Evolutionary conservation across 2,329 filamentous ascomycete species (phyloP), one percentile per base, ranked within the genome.

Genomic region (Nothophaeocryptopus gaeumannii): DNA sequence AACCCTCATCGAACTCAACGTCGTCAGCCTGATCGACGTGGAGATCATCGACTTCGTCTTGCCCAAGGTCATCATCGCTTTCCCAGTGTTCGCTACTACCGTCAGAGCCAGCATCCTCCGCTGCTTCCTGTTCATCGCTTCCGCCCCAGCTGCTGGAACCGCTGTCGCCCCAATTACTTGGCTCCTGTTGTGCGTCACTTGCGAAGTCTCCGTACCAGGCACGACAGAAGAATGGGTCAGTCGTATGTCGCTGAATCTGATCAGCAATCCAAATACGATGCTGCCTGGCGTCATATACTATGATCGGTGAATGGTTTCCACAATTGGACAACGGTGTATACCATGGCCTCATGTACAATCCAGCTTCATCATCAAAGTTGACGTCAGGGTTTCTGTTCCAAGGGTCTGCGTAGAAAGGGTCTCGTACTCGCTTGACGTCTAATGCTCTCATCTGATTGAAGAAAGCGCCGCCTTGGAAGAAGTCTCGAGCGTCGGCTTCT

Each of bases 301-400:
- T 42, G 20, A 49, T 33, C 16, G 39, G 34, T 16, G 15, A 15
- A 29, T 53, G 50, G 14, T 49, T 49, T 5, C 45, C 50, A 26
- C 39, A 10, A 4, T 31, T 15, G n/a, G 39, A 37, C n/a, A 53
- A 36, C 7, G 45, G 36, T 8, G 50, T 53, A 13, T 37, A 39
- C 50, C 50, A 53, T n/a, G 50, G 50, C 14, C 14, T 14, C 50
- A 53, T 53, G 37, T 53, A 53, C 5, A n/a, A 14, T 5, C 50
- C 50, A 34, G 35, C 32, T 13, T 45, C 40, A 5, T 30, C 37
- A 12, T 49, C 45, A 16, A 16, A 42, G 14, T 41, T 46, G 29
- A 13, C 42, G 5, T 38, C 32, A 15, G 35, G 34, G 14, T 36
- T 13, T 3, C 7, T 26, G 20, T 26, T 4, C 20, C 20, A 26